phyloP scores from a whole-genome alignment of 2,329 filamentous ascomycete species.

The Calonectria hongkongensis region DNA sequence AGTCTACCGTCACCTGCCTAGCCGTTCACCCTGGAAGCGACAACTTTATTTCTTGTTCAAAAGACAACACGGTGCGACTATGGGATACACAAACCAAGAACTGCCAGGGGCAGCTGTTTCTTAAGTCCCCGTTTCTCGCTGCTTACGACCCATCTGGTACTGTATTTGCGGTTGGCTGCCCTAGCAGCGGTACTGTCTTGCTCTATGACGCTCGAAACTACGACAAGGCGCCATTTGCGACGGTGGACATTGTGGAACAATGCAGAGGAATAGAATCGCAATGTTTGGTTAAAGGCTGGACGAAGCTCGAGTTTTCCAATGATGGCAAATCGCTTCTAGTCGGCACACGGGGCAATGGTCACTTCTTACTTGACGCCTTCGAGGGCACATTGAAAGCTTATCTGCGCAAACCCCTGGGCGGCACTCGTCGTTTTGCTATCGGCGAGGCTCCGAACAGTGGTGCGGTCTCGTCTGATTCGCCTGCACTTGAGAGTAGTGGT shows the following conservation, averaged over 20 bases:
- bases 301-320: conserved; percentile 95
- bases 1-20: conserved; percentile 87
- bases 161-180: conserved; percentile 92
- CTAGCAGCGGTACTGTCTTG: conserved; percentile 85
- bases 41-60: conserved; percentile 92
- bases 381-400: conserved; percentile 86
- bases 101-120: conserved; percentile 85
- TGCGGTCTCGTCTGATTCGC: conserved; percentile 59
- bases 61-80: conserved; percentile 92
- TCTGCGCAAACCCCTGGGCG: conserved; percentile 75
- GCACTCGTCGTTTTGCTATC: conserved; percentile 70
- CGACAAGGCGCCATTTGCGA: conserved; percentile 91
- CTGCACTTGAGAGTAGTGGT: conserved; percentile 75
- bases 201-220: conserved; percentile 97
- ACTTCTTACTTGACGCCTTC: conserved; percentile 96
- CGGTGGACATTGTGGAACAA: conserved; percentile 84
- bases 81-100: conserved; percentile 92
- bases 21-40: conserved; percentile 90
- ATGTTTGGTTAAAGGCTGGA: conserved; percentile 84
- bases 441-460: conserved; percentile 68
- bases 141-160: conserved; percentile 95
- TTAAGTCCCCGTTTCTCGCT: conserved; percentile 87
- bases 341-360: conserved; percentile 87
- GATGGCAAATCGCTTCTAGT: conserved; percentile 92
- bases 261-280: conserved; percentile 70